These are phyloP conservation scores for Pluteus cervinus DNA, from an alignment of 768 basidiomycete species.

Conservation along the genomic window DNA sequence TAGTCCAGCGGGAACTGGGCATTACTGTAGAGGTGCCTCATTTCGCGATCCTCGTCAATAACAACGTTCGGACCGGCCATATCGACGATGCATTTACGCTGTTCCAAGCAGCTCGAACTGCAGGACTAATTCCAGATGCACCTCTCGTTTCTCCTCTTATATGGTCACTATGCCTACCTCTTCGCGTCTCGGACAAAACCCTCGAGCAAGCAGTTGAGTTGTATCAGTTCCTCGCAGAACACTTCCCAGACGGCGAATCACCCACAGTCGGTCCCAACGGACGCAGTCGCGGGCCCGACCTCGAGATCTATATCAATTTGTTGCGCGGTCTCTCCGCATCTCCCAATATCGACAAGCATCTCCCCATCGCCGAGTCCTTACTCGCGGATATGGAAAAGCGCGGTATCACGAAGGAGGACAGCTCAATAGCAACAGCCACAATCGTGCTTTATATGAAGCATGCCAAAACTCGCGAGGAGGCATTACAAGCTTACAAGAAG, in stretches of 20 bases:
- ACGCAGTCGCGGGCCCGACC: conserved; percentile 37
- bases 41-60: conserved; percentile 53
- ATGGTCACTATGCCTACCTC: conserved; percentile 38
- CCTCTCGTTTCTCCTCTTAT: conserved; percentile 52
- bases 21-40: conserved; percentile 34
- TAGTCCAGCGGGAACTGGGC: conserved; percentile 33
- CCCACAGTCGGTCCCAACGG: conserved; percentile 13
- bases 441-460: conserved; percentile 65
- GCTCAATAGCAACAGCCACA: conserved; percentile 40
- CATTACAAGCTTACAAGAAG: conserved; percentile 55
- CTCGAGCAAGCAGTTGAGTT: conserved; percentile 51
- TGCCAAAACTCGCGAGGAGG: conserved; percentile 47
- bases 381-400: conserved; percentile 62
- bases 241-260: too few relatives aligned
- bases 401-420: conserved; percentile 37
- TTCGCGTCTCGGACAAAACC: conserved; percentile 32
- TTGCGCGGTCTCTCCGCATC: conserved; percentile 43
- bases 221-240: conserved; percentile 39
- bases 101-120: conserved; percentile 39
- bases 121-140: conserved; percentile 42
- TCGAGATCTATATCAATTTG: conserved; percentile 48
- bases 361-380: conserved; percentile 41
- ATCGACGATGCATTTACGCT: conserved; percentile 36
- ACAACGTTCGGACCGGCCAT: conserved; percentile 35
- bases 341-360: conserved; percentile 38